Evolutionary conservation across 2,329 filamentous ascomycete genomes (phyloP), one percentile per base, ranked within the genome.

Genomic region (Claviceps cyperi): DNA sequence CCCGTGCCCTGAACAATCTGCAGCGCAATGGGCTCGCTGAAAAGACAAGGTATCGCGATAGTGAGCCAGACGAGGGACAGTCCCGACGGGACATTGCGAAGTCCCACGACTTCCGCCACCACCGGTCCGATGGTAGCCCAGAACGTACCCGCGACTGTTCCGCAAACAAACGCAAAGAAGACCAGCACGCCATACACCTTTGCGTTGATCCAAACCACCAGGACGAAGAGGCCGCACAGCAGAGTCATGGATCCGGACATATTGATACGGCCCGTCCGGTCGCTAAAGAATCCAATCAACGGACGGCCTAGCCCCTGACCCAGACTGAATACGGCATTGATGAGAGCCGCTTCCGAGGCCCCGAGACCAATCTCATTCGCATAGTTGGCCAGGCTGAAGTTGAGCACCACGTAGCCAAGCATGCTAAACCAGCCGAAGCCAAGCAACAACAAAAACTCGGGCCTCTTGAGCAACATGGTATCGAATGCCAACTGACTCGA

Each of bases 341-440:
- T 73, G 15, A 88, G 70, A 0, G 81, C 80, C 6, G 83, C 85
- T 59, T 90, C 80, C 5, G 76, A 72, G 2, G 83, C 70, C 1
- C 73, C 72, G 32, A 89, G 74, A 1, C 85, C 85, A 43, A 89
- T 76, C 4, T 73, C 74, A 50, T 76, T 73, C 38, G 82, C 82
- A 59, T 88, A 91, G 61, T 83, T 85, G 14, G 85, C 80, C 44
- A 90, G 67, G 11, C 79, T 84, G 64, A 89, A 91, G 43, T 89
- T 74, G n/a, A 89, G 72, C 4, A 87, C 82, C 24, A 86, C 74
- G 58, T 91, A 91, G 5, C 76, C 84, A 14, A 91, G 67, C 66
- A 90, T 78, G 52, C 76, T 81, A 54, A 90, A 80, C 64, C 81
- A 79, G 7, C 82, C 81, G 70, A 81, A 92, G 2, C 66, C 71